Evolutionary conservation across 2,329 filamentous ascomycete species (phyloP).

Genomic region (Raffaelea ambrosiae): DNA sequence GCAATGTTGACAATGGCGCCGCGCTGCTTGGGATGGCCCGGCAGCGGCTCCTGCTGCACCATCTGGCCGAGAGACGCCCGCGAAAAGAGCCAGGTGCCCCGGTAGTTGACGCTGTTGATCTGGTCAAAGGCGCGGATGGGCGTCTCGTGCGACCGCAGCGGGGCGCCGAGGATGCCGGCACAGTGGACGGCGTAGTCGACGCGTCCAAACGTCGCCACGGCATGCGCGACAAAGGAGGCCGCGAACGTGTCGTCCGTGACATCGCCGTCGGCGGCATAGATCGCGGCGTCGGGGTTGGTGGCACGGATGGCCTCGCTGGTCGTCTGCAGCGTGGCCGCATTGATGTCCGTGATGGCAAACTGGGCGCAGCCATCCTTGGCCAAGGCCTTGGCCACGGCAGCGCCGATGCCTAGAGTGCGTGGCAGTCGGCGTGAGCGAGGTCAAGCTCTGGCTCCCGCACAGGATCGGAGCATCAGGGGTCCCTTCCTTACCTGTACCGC

Average conservation of each 20-base stretch:
- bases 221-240: background rate
- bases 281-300: background rate
- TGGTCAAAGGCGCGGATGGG: constrained; percentile 38
- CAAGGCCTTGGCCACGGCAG: constrained; percentile 42
- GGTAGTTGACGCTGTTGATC: constrained; percentile 47
- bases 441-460: too few relatives aligned
- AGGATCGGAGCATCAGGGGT: too few relatives aligned
- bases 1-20: constrained; percentile 44
- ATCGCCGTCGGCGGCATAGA: background rate
- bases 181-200: constrained; percentile 50
- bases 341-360: constrained; percentile 47
- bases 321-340: constrained; percentile 28
- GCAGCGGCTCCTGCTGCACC: constrained; percentile 33
- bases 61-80: constrained; percentile 34
- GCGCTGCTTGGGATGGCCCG: constrained; percentile 30
- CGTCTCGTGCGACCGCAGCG: constrained; percentile 36
- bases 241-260: background rate
- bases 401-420: constrained; percentile 39
- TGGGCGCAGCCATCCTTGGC: constrained; percentile 37
- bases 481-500: background rate
- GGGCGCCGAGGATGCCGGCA: constrained; percentile 37
- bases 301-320: background rate
- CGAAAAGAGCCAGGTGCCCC: constrained; percentile 38
- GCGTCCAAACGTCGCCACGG: constrained; percentile 27
- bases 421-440: too few relatives aligned